Evolutionary conservation across 2,329 filamentous ascomycete species (phyloP).

Genomic region (Diaporthe citriasiana): DNA sequence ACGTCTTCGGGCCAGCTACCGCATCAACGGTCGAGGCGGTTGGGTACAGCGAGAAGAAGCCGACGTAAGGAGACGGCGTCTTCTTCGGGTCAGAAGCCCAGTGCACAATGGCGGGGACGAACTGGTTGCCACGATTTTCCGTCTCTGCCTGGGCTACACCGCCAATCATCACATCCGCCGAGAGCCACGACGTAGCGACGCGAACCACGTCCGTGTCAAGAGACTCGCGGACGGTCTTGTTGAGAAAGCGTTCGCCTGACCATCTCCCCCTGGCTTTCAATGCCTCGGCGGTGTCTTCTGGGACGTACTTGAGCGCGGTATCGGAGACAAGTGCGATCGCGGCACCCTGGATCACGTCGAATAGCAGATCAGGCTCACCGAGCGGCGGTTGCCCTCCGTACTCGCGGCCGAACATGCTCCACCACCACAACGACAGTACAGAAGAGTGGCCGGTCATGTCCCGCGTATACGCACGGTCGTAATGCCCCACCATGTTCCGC

Average conservation of each 20-base stretch:
- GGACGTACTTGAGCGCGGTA: slow-evolving; percentile 49
- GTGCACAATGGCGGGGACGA: slow-evolving; percentile 61
- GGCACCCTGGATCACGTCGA: slow-evolving; percentile 57
- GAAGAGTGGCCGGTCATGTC: slow-evolving; percentile 57
- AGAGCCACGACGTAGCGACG: slow-evolving; percentile 57
- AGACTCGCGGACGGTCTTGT: slow-evolving; percentile 54
- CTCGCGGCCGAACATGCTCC: slow-evolving; percentile 58
- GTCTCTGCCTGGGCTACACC: slow-evolving; percentile 55
- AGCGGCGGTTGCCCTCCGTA: slow-evolving; percentile 55
- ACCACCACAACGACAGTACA: slow-evolving; percentile 58
- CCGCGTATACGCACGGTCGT: slow-evolving; percentile 56
- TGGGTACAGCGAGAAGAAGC: slow-evolving; percentile 58
- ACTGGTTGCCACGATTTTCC: slow-evolving; percentile 55
- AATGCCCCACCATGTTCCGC: slow-evolving; percentile 53
- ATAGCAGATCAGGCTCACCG: slow-evolving; percentile 57
- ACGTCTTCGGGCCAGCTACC: slow-evolving; percentile 51
- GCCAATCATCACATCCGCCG: slow-evolving; percentile 59
- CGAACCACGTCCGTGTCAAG: slow-evolving; percentile 51
- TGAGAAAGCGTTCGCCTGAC: slow-evolving; percentile 53
- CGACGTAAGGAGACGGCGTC: slow-evolving; percentile 55
- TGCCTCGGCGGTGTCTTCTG: slow-evolving; percentile 47
- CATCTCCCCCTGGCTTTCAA: slow-evolving; percentile 52
- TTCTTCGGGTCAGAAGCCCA: slow-evolving; percentile 59
- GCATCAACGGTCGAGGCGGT: slow-evolving; percentile 59
- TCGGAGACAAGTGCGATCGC: slow-evolving; percentile 56